Percentiles rank a stretch among this genome's conserved stretches.
phyloP scores from a whole-genome alignment of 2,329 filamentous ascomycete species.

The Aspergillus fijiensis region DNA sequence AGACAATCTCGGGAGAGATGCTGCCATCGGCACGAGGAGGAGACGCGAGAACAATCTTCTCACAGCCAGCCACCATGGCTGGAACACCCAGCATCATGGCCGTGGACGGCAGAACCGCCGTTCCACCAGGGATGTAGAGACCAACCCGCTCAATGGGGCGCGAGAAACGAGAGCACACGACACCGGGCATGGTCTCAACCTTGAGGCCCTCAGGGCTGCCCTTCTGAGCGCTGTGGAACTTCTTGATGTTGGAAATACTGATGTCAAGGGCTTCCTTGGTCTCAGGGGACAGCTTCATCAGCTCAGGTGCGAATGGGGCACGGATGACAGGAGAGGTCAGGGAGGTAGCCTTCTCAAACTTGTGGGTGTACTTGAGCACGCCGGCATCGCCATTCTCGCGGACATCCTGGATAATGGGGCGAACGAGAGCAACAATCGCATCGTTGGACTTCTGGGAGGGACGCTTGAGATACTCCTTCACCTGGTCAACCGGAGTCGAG shows the following conservation, averaged over 20 bases:
- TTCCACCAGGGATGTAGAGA: slow-evolving; percentile 92
- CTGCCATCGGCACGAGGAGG: slow-evolving; percentile 86
- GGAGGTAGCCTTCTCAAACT: slow-evolving; percentile 94
- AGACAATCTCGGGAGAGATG: slow-evolving; percentile 94
- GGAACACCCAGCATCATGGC: slow-evolving; percentile 98
- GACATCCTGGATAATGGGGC: slow-evolving; percentile 87
- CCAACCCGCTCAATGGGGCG: slow-evolving; percentile 94
- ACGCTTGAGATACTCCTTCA: slow-evolving; percentile 75
- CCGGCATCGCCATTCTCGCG: slow-evolving; percentile 81
- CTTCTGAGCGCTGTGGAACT: slow-evolving; percentile 89
- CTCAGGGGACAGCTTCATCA: slow-evolving; percentile 83
- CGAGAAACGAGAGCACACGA: slow-evolving; percentile 89
- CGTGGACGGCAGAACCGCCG: slow-evolving; percentile 93
- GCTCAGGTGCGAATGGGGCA: slow-evolving; percentile 78
- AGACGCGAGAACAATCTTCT: slow-evolving; percentile 89
- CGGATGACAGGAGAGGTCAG: slow-evolving; percentile 84
- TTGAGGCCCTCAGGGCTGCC: slow-evolving; percentile 72
- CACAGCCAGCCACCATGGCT: slow-evolving; percentile 94
- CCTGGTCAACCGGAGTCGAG: slow-evolving; percentile 61
- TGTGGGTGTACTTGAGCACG: slow-evolving; percentile 90
- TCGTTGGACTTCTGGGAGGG: slow-evolving; percentile 96
- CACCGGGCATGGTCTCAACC: slow-evolving; percentile 97
- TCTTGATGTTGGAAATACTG: slow-evolving; percentile 90
- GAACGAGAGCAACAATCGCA: slow-evolving; percentile 84
- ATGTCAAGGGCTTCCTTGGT: slow-evolving; percentile 90